Evolutionary conservation across 768 basidiomycete genomes (phyloP), one percentile per base, ranked within the genome.

Genomic region (Pulveroboletus sp.): DNA sequence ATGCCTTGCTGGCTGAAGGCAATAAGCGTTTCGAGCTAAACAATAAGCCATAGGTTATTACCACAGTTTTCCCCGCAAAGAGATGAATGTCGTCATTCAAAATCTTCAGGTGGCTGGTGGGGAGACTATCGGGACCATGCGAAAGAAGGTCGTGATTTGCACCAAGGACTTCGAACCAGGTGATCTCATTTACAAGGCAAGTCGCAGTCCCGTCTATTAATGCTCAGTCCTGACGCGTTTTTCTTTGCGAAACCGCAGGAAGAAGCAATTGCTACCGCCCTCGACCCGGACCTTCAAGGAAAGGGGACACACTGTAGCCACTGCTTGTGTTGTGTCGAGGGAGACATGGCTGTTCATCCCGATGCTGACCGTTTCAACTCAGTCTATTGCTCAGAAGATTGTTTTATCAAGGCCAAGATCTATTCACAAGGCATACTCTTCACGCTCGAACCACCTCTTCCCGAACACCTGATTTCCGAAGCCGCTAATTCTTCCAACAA

Each of bases 141-240:
- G 58, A 36, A 78, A 76, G 43, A 81, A 79, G 60, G 70, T 80
- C 21, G 68, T 90, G 29, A 72, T 89, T 29, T 80, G 81, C 25
- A 76, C 72, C 49, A 82, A 84, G 63, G 85, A 90, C 57, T 75
- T 91, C 49, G 67, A 75, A 41, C 75, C 75, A 3, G 90, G 88
- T 40, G 86, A 91, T 50, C 70, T 80, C 39, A 88, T 93, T 43
- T 93, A 90, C 71, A 84, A 78, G 76, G 90, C 83, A 63, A 41
- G 49, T 52, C 14, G 17, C 4, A 1, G 40, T 9, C 35, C 33
- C 38, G 13, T 38, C 27, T 40, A 31, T 40, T 12, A 11, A 37
- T 6, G n/a, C 27, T 27, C 31, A 14, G 12, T 41, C 45, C 45
- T 42, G 24, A 53, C 32, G 7, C 52, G 35, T 56, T 40, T 44